These are phyloP conservation scores for Naganishia friedmannii DNA, from an alignment of 768 basidiomycete genomes.

Conservation along the genomic window DNA sequence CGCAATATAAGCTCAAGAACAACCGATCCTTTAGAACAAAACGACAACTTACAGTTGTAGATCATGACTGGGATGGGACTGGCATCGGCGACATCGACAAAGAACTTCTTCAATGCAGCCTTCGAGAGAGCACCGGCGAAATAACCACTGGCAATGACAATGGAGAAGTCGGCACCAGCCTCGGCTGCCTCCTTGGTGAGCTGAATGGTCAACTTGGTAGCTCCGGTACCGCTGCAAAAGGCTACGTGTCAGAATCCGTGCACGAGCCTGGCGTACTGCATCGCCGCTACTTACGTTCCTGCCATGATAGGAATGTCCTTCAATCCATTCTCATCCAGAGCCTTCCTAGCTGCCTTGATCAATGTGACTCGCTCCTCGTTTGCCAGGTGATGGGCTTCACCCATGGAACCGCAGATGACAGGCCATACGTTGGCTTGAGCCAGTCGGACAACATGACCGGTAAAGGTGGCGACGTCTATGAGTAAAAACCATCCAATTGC, in stretches of 20 bases:
- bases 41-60: slow-evolving; percentile 69
- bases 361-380: slow-evolving; percentile 66
- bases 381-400: slow-evolving; percentile 74
- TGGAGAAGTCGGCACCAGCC: slow-evolving; percentile 80
- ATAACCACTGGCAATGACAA: slow-evolving; percentile 83
- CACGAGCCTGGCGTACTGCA: neutral
- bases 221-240: slow-evolving; percentile 61
- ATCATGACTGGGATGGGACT: slow-evolving; percentile 83
- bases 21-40: neutral
- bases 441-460: slow-evolving; percentile 64
- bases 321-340: slow-evolving; percentile 67
- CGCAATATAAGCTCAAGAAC: neutral
- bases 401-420: slow-evolving; percentile 76
- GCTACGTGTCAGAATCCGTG: neutral
- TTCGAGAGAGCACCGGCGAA: slow-evolving; percentile 71
- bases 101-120: slow-evolving; percentile 74
- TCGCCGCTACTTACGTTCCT: slow-evolving; percentile 59
- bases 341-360: slow-evolving; percentile 66
- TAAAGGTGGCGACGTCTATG: slow-evolving; percentile 66
- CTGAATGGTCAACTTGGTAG: slow-evolving; percentile 76
- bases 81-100: slow-evolving; percentile 69
- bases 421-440: slow-evolving; percentile 69
- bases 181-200: slow-evolving; percentile 72
- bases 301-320: slow-evolving; percentile 66
- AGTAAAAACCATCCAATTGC: neutral